Conservation (phyloP, 2,329 filamentous ascomycete species). For the Fusarium solani-melongenae region DNA sequence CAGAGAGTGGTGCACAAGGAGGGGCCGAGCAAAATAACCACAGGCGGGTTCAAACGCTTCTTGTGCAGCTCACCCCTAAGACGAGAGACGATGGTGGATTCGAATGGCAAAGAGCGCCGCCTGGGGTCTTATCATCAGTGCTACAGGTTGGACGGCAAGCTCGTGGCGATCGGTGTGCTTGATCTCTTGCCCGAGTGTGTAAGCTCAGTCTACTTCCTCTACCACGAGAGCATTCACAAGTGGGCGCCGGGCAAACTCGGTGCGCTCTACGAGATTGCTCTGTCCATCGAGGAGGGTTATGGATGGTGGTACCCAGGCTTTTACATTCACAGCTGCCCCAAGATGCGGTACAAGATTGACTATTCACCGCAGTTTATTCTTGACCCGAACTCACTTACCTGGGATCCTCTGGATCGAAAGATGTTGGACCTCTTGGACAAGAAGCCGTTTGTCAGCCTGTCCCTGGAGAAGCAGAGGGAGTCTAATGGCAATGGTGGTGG, state of each 20-base stretch:
- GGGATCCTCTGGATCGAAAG: conserved; percentile 68
- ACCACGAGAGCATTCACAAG: conserved; percentile 78
- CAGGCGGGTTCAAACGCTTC: conserved; percentile 74
- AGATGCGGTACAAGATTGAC: conserved; percentile 88
- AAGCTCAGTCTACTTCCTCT: conserved; percentile 86
- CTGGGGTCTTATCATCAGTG: conserved; percentile 85
- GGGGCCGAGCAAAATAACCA: conserved; percentile 66
- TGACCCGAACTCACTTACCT: conserved; percentile 72
- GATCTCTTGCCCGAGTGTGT: conserved; percentile 82
- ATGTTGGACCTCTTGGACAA: conserved; percentile 62
- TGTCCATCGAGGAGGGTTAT: conserved; percentile 77
- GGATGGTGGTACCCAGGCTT: conserved; percentile 83
- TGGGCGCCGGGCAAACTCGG: conserved; percentile 80
- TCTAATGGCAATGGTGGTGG: not conserved
- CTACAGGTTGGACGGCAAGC: conserved; percentile 79
- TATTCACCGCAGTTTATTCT: conserved; percentile 80
- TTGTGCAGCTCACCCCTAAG: conserved; percentile 77
- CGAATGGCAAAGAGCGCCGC: conserved; percentile 63
- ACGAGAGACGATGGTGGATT: conserved; percentile 54
- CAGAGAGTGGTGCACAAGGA: conserved; percentile 80
- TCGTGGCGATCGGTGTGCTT: conserved; percentile 81
- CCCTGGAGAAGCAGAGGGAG: conserved; percentile 45
- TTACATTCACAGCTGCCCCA: conserved; percentile 83
- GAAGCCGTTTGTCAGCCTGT: conserved; percentile 66
- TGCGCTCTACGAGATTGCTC: conserved; percentile 76